Conservation (phyloP, 805 yeast genomes). For the Ogataea thermomethanolica region DNA sequence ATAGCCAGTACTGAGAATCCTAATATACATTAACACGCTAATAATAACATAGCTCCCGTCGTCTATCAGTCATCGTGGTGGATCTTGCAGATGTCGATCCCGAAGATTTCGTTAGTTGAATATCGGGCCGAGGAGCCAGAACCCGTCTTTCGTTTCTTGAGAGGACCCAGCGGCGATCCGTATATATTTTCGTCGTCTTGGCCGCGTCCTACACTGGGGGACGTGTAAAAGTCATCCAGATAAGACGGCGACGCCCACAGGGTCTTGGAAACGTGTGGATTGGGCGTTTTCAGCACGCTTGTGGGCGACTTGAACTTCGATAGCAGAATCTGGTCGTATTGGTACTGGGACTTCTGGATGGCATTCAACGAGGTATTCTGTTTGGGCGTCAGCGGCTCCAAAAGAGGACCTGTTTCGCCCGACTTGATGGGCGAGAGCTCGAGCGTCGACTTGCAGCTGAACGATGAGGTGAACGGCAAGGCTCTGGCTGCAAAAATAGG, state of each 20-base stretch:
- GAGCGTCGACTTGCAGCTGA: slow-evolving; percentile 61
- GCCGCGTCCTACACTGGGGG: slow-evolving; percentile 35
- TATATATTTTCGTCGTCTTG: slow-evolving; percentile 31
- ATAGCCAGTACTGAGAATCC: neutral
- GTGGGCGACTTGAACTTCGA: slow-evolving; percentile 30
- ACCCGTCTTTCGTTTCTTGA: slow-evolving; percentile 19
- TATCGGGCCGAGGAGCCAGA: slow-evolving; percentile 24
- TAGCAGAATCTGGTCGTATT: slow-evolving; percentile 13
- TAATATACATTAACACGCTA: slow-evolving; percentile 9
- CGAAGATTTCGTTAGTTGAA: slow-evolving; percentile 48
- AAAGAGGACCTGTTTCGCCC: slow-evolving; percentile 59
- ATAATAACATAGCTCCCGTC: slow-evolving; percentile 3
- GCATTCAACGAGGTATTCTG: slow-evolving; percentile 12
- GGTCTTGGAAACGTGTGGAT: slow-evolving; percentile 37
- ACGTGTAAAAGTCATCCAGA: slow-evolving; percentile 63
- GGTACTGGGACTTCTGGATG: slow-evolving; percentile 18
- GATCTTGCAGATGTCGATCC: slow-evolving; percentile 50
- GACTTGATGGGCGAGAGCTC: slow-evolving; percentile 59
- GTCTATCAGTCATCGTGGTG: slow-evolving; percentile 27
- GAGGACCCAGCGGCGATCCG: slow-evolving; percentile 35
- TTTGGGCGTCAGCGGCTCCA: slow-evolving; percentile 62
- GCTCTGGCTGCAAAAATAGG: slow-evolving; percentile 33
- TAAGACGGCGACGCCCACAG: slow-evolving; percentile 66
- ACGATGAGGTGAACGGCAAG: slow-evolving; percentile 58
- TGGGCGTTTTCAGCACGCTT: slow-evolving; percentile 20